Conservation (phyloP, 768 basidiomycete genomes). For the Naganishia kalamii region DNA sequence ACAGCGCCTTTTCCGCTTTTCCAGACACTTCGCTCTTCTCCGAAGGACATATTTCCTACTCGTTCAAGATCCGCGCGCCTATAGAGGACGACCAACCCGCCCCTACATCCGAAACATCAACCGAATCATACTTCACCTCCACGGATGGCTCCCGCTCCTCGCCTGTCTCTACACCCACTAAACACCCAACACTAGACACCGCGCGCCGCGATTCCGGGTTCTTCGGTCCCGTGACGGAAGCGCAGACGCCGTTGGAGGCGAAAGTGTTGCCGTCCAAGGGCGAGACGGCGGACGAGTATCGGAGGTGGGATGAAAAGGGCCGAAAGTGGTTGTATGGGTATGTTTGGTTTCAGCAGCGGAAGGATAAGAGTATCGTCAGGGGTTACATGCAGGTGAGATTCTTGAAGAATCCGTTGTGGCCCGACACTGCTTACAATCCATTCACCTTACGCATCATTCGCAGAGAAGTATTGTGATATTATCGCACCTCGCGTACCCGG, state of each 20-base stretch:
- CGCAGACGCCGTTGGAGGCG: slow-evolving; percentile 14
- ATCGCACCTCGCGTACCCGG: slow-evolving; percentile 70
- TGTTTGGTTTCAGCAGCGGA: slow-evolving; percentile 46
- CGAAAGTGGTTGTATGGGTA: slow-evolving; percentile 46
- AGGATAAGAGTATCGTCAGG: slow-evolving; percentile 38
- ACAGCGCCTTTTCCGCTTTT: slow-evolving; percentile 83
- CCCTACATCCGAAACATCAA: neutral
- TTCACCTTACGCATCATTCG: slow-evolving; percentile 12
- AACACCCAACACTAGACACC: neutral
- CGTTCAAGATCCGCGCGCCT: slow-evolving; percentile 65
- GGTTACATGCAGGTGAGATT: slow-evolving; percentile 47
- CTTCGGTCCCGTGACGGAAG: slow-evolving; percentile 34
- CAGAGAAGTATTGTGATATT: slow-evolving; percentile 76
- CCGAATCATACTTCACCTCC: slow-evolving; percentile 3
- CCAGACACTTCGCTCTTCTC: slow-evolving; percentile 82
- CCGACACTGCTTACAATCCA: neutral
- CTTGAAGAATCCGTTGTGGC: neutral
- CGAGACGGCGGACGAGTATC: slow-evolving; percentile 44
- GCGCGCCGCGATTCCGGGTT: slow-evolving; percentile 27
- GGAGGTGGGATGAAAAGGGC: slow-evolving; percentile 44
- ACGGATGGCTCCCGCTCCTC: neutral
- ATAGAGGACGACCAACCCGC: neutral
- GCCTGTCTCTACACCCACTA: neutral
- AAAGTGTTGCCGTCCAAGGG: slow-evolving; percentile 19
- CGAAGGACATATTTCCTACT: slow-evolving; percentile 75